Conservation (phyloP, 2,329 filamentous ascomycete species). For the Dothistroma pini region DNA sequence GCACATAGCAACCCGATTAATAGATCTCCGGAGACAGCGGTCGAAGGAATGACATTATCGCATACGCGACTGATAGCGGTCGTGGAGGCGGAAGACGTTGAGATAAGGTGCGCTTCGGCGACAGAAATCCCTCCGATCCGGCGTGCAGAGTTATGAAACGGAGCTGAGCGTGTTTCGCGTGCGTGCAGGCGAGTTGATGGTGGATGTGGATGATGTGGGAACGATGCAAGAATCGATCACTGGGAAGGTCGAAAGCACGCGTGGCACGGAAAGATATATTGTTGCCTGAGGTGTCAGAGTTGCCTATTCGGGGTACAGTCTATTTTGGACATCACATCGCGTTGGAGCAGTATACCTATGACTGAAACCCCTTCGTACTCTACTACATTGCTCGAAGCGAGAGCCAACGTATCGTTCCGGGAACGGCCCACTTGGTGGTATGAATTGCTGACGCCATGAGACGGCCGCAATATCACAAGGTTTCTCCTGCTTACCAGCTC, state of each 20-base stretch:
- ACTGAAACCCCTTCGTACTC: no score
- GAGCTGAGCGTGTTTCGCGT: neutral
- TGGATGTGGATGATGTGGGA: neutral
- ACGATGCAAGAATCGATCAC: neutral
- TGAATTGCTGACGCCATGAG: no score
- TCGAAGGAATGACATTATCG: neutral
- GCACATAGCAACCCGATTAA: neutral
- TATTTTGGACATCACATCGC: no score
- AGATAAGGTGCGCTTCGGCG: neutral
- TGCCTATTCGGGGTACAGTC: no score
- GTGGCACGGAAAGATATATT: neutral
- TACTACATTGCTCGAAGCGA: no score
- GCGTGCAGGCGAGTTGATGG: neutral
- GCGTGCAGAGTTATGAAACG: neutral
- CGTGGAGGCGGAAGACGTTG: neutral
- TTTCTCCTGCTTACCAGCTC: no score
- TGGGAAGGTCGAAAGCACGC: no score
- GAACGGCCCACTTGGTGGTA: no score
- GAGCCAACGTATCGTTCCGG: no score
- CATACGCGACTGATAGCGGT: neutral
- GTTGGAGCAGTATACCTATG: no score
- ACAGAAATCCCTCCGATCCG: neutral
- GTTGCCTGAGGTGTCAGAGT: neutral
- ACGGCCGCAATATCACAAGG: no score
- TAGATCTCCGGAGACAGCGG: neutral